Conservation (phyloP, 768 basidiomycete genomes). For the Psilocybe cubensis region DNA sequence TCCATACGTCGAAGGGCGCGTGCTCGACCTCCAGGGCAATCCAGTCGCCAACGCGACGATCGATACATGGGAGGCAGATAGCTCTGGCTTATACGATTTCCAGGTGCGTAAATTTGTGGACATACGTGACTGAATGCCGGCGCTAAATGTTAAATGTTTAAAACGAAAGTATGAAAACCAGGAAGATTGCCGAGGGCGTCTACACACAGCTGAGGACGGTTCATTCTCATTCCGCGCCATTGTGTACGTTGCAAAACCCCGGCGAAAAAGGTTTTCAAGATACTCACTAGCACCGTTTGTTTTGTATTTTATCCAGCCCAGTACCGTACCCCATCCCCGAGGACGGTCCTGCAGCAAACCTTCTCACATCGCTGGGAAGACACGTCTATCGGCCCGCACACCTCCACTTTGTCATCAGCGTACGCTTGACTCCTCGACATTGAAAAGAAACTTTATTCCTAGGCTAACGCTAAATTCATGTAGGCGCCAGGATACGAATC, state of each 20-base stretch:
- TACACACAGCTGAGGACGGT: conserved; percentile 63
- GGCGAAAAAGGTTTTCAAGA: too few relatives aligned
- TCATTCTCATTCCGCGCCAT: conserved; percentile 72
- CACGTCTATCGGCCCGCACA: conserved; percentile 84
- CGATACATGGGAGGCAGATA: conserved; percentile 85
- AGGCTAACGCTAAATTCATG: conserved; percentile 21
- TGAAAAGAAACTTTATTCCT: neutral
- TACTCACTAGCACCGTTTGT: too few relatives aligned
- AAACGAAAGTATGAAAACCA: conserved; percentile 49
- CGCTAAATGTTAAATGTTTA: neutral
- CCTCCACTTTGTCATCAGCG: conserved; percentile 73
- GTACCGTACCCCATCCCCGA: conserved; percentile 74
- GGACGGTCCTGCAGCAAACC: conserved; percentile 74
- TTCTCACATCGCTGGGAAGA: conserved; percentile 59
- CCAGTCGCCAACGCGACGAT: conserved; percentile 68
- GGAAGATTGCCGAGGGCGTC: conserved; percentile 68
- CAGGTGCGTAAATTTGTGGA: conserved; percentile 39
- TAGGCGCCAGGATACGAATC: conserved; percentile 74
- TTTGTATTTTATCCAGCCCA: conserved; percentile 34
- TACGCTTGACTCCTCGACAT: too few relatives aligned
- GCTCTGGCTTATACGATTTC: conserved; percentile 48
- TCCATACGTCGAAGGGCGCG: conserved; percentile 76
- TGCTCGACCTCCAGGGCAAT: conserved; percentile 64
- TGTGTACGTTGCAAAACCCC: conserved; percentile 46
- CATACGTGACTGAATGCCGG: too few relatives aligned